Evolutionary conservation across 257 asterid species (phyloP).

Genomic region (Solanum chiquidenum): DNA sequence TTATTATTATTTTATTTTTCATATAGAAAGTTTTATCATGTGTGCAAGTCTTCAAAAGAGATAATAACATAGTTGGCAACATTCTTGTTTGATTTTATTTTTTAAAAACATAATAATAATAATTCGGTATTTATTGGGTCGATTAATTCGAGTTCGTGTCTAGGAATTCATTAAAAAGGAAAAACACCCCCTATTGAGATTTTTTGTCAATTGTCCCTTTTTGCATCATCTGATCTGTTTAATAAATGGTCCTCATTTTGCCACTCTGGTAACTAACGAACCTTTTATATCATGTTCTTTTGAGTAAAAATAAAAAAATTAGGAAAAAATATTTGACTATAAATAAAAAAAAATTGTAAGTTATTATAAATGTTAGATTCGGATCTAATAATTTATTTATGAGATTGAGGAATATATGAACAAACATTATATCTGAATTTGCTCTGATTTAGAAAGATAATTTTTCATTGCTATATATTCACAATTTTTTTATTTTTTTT

Average conservation of each 20-base stretch:
- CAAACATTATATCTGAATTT: not conserved
- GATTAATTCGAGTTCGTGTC: not conserved
- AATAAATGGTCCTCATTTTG: not conserved
- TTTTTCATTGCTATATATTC: not conserved
- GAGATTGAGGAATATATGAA: not conserved
- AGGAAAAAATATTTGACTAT: not conserved
- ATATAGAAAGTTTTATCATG: not conserved
- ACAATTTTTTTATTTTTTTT: not conserved
- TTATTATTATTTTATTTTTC: not conserved
- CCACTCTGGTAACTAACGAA: accelerated
- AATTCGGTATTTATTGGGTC: accelerated
- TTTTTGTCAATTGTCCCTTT: not conserved
- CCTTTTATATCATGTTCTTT: not conserved
- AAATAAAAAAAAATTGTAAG: not conserved
- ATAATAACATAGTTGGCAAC: not conserved
- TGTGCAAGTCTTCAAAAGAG: not conserved
- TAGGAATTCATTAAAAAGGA: not conserved
- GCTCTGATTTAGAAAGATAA: not conserved
- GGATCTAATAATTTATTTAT: not conserved
- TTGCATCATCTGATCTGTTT: not conserved
- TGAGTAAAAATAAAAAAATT: not conserved
- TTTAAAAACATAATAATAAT: not conserved
- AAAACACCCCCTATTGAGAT: not conserved
- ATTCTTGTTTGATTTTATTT: not conserved
- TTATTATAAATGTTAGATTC: not conserved